Evolutionary conservation across 2,329 filamentous ascomycete genomes (phyloP), one percentile per base, ranked within the genome.

Genomic region (Pseudocercospora ulei): DNA sequence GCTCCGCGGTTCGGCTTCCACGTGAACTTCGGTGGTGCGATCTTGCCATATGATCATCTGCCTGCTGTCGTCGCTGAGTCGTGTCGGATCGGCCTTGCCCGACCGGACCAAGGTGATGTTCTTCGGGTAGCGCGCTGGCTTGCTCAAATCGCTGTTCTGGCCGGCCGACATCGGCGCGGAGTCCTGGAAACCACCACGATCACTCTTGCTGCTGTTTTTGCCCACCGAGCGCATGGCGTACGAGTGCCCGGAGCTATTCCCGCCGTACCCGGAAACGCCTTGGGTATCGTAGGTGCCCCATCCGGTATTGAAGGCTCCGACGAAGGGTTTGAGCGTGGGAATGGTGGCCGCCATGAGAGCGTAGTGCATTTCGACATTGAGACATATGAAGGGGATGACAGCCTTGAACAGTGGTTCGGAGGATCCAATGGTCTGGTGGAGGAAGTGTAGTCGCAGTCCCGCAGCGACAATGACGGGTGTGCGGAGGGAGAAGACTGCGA

Each of bases 31-130:
- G 5, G 39, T 44, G 2, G 48, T 52, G 8, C 45, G 16, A 5
- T 49, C 51, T 35, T 53, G 49, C n/a, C 42, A 41, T 9, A 53
- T 52, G 5, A 53, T 49, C 49, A 51, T 49, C 28, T 44, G 49
- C 16, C 41, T 35, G 11, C 43, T 47, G 12, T 38, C 39, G 29
- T 46, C 43, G 33, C 50, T 51, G 8, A 33, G 23, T 7, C 40
- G 14, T 16, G 19, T 17, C 5, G 33, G 17, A 25, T 27, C 36
- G 9, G 14, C 20, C 5, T 16, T 7, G 17, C 24, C 25, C 1
- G 43, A 44, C 3, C 31, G 26, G 4, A 50, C 38, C 16, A 40
- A 43, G 1, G 46, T 43, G 31, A 50, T 34, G 19, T 48, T 48
- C 33, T 48, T 48, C 3, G 43, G 38, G 25, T 30, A 48, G 11